A percentile compares a stretch with the other conserved stretches of the same genome.
phyloP scores from a whole-genome alignment of 192 early-diverging fungal species.

The Backusella mclennaniae region DNA sequence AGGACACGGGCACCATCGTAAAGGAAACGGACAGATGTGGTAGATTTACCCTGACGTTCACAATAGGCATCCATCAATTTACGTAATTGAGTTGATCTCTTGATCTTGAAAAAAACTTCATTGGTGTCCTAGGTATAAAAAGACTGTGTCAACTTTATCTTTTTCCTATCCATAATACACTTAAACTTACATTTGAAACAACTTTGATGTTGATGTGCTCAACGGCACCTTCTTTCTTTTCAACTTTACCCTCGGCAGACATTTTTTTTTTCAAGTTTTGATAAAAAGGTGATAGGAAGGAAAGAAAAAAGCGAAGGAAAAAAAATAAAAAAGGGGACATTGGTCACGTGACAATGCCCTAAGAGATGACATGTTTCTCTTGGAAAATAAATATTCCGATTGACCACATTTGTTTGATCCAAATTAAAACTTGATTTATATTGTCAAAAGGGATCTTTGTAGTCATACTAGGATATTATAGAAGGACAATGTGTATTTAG shows the following conservation, averaged over 20 bases:
- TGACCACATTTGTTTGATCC: too few relatives aligned
- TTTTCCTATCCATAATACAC: not conserved
- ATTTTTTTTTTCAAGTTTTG: not conserved
- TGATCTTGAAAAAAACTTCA: constrained; percentile 96
- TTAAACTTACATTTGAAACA: constrained; percentile 71
- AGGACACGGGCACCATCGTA: constrained; percentile 88
- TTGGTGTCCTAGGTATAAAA: constrained; percentile 58
- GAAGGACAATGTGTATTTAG: too few relatives aligned
- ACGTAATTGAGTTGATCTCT: constrained; percentile 82
- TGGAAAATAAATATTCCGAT: not conserved
- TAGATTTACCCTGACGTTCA: constrained; percentile 78
- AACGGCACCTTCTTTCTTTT: constrained; percentile 44
- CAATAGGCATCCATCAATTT: constrained; percentile 96
- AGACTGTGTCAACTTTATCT: not conserved
- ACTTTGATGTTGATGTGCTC: constrained; percentile 95
- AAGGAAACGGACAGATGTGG: constrained; percentile 80
- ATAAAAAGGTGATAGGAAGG: not conserved
- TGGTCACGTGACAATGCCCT: not conserved
- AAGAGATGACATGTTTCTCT: not conserved
- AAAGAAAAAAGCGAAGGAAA: not conserved
- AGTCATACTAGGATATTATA: too few relatives aligned
- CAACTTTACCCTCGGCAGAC: constrained; percentile 27
- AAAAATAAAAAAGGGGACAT: not conserved
- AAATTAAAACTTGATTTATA: too few relatives aligned
- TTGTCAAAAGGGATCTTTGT: too few relatives aligned